Evolutionary conservation across 306 rosid species (phyloP).

Genomic region (Morella rubra): DNA sequence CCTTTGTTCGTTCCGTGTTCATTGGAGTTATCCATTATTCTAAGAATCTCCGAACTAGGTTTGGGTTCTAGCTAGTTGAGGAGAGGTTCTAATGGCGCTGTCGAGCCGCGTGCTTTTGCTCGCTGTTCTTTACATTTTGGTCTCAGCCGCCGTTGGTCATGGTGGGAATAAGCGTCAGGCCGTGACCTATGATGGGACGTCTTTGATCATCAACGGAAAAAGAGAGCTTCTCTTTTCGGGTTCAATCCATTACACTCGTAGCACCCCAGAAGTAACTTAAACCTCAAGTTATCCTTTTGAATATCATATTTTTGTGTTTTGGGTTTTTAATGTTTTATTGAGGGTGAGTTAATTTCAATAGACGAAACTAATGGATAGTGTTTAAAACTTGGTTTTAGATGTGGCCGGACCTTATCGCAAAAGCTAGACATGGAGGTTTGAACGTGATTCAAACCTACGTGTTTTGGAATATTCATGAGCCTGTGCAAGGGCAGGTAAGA

Average conservation of each 20-base stretch:
- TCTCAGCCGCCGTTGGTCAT: slow-evolving; percentile 15
- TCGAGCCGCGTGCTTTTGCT: slow-evolving; percentile 2
- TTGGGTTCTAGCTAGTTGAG: neutral
- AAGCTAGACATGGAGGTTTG: slow-evolving; percentile 78
- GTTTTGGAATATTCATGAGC: slow-evolving; percentile 90
- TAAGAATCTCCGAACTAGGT: neutral
- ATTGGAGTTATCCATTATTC: neutral
- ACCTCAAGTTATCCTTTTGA: neutral
- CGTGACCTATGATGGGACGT: slow-evolving; percentile 67
- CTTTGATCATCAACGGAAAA: slow-evolving; percentile 60
- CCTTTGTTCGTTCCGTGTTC: neutral
- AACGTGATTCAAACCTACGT: slow-evolving; percentile 87
- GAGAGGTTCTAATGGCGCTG: neutral
- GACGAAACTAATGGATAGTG: neutral
- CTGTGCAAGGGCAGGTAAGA: slow-evolving; percentile 62
- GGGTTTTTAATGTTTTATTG: neutral
- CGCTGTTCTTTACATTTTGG: slow-evolving; percentile 23
- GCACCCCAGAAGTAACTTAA: slow-evolving; percentile 59
- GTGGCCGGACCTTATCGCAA: slow-evolving; percentile 71
- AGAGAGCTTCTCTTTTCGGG: slow-evolving; percentile 75
- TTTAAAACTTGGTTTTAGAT: slow-evolving; percentile 40
- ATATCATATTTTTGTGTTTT: neutral
- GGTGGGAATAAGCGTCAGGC: slow-evolving; percentile 8
- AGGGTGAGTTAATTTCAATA: neutral
- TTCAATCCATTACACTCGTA: slow-evolving; percentile 81